Base-by-base conservation (phyloP, 75 land plant species). In the Sequoiadendron giganteum region DNA sequence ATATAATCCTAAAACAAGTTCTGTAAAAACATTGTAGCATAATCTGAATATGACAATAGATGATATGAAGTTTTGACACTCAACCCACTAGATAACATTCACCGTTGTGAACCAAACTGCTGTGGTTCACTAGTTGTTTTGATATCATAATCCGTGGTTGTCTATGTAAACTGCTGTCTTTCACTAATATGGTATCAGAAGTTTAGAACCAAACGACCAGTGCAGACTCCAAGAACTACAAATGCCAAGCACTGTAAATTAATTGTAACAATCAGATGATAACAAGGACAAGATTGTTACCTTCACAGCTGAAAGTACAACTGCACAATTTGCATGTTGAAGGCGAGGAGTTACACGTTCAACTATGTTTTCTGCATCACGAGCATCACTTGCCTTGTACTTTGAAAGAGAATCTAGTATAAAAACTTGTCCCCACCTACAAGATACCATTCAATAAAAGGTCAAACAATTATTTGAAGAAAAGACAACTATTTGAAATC, bases 301-400 rank as follows among this genome's bases (percentile, higher is more conserved):
- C 97, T 98, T 98, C 18, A 98, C 99, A 88, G 99, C 99, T 65
- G 99, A 98, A 86, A 98, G 96, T 14, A 98, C 99, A 89, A 98
- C 99, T 18, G 99, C 99, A 97, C 99, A 98, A 86, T 98, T 98
- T 73, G 99, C 99, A 95, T 98, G 99, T 91, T 98, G 99, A 16
- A 98, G 91, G 21, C 99, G 95, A 73, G 99, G 99, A 84, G 99
- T 98, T 32, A 98, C 99, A 79, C 99, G 91, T 87, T 98, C 99
- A 61, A 98, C 99, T 85, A 98, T 98, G 88, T 95, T 98, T 90
- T 98, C 99, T 80, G 99, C 99, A 92, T 98, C 99, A 58, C 99
- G 96, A 47, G 96, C 98, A 97, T 98, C 99, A 92, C 93, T 95
- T 87, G 99, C 96, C 89, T 97, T 98, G 90, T 96, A 98, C 88